These are phyloP conservation scores for Candida pseudoglaebosa DNA, from an alignment of 805 yeast species.

Conservation along the genomic window DNA sequence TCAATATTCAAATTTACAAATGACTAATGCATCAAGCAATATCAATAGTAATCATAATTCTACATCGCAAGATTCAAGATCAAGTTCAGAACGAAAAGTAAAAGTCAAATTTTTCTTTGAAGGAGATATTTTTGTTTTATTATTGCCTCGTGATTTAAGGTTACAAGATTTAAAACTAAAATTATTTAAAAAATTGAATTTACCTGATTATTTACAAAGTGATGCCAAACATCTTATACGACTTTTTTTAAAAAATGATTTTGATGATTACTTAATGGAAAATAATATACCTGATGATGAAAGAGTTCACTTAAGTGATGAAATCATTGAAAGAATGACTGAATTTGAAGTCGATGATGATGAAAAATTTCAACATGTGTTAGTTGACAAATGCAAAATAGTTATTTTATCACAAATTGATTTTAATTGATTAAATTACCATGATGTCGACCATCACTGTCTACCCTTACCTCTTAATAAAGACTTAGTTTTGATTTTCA, in stretches of 20 bases:
- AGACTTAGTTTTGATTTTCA: no score
- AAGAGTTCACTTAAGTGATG: conserved; percentile 16
- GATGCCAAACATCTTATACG: conserved; percentile 19
- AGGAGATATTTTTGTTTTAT: conserved; percentile 76
- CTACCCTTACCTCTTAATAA: no score
- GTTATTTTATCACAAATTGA: conserved; percentile 20
- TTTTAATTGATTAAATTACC: no score
- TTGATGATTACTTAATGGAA: conserved; percentile 35
- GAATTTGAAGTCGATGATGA: conserved; percentile 38
- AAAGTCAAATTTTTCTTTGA: conserved; percentile 75
- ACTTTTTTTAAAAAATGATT: conserved; percentile 38
- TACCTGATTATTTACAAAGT: conserved; percentile 13
- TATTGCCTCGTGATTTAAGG: conserved; percentile 47
- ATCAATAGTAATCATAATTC: neutral
- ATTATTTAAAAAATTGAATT: conserved; percentile 44
- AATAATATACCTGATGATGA: conserved; percentile 23
- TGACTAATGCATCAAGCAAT: conserved; percentile 1
- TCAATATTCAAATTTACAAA: conserved; percentile 40
- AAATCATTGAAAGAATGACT: conserved; percentile 23
- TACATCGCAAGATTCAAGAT: conserved; percentile 14
- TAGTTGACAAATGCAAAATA: conserved; percentile 42
- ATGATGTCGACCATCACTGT: no score
- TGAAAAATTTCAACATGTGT: conserved; percentile 33
- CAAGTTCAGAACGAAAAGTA: conserved; percentile 25
- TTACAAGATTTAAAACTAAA: conserved; percentile 48